Base-by-base conservation (phyloP, 2,329 filamentous ascomycete species). In the Sarocladium brachiariae region DNA sequence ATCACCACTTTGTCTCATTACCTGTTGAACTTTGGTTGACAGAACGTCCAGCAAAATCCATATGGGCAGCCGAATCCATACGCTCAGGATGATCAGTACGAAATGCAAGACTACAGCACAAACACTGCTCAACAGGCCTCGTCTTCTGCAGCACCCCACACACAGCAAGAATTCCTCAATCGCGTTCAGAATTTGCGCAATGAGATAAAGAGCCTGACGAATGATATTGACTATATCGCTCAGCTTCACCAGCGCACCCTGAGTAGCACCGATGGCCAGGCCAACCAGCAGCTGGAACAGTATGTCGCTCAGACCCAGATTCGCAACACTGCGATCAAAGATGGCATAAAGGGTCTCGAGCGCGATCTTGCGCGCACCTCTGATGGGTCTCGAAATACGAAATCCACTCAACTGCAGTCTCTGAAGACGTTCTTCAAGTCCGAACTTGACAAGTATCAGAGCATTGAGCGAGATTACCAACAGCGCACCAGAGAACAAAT, bases 281-380 rank as follows among this genome's bases (percentile, higher is more conserved):
- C 77, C 47, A 71, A 70, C 49, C 68, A 74, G 46, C 78, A 82
- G 66, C 75, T 89, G 21, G 83, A 91, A 66, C 73, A 77, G 59
- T 74, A 86, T 50, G 78, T 89, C 51, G 73, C 82, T 41, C 75
- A 87, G 58, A 89, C 86, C 4, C 84, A 88, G 65, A 71, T 83
- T 56, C 78, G 84, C 61, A 89, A 87, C 70, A 83, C 79, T n/a
- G 74, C 78, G 56, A 88, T 92, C 73, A 84, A 86, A 63, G 83
- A 88, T 62, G 82, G 87, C 69, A 87, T 92, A 72, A 87, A 87
- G 67, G 79, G 78, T 58, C 75, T 92, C 50, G 86, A 90, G 69
- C 73, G 71, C 54, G 87, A 92, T 65, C 78, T 83, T 41, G 72
- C 76, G 63, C 80, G 81, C 64, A 86, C 84, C 18, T 67, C 70